phyloP scores from a whole-genome alignment of 2,329 filamentous ascomycete species.

The Teratosphaeria pseudoeucalypti region DNA sequence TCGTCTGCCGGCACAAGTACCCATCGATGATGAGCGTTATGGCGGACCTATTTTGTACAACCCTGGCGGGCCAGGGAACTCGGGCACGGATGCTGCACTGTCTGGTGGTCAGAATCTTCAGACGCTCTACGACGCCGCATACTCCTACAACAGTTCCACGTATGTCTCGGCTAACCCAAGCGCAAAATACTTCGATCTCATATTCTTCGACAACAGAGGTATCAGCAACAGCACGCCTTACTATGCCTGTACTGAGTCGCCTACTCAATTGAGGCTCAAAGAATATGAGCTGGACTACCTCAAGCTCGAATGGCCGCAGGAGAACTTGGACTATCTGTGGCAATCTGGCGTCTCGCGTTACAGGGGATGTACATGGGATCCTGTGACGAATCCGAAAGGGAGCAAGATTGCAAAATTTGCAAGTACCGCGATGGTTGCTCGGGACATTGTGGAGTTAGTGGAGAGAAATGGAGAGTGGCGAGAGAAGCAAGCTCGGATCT shows the following conservation, averaged over 20 bases:
- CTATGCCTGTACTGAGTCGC: neutral
- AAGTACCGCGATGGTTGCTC: constrained; percentile 37
- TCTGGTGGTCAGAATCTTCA: constrained; percentile 11
- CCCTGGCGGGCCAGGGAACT: constrained; percentile 34
- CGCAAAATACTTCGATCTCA: constrained; percentile 28
- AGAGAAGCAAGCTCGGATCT: constrained; percentile 13
- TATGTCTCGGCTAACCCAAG: neutral
- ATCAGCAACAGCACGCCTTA: constrained; percentile 10
- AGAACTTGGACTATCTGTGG: neutral
- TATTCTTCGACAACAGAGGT: constrained; percentile 33
- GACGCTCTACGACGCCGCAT: constrained; percentile 5
- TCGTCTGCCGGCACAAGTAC: constrained; percentile 33
- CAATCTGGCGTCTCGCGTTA: neutral
- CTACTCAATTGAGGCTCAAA: neutral
- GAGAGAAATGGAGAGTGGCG: constrained; percentile 30
- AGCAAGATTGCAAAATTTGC: constrained; percentile 31
- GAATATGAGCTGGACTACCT: neutral
- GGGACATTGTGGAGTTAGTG: constrained; percentile 41
- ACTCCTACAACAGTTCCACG: neutral
- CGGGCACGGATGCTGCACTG: constrained; percentile 26
- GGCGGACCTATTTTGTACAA: constrained; percentile 31
- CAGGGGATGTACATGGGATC: neutral
- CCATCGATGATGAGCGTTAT: constrained; percentile 28
- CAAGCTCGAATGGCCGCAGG: neutral
- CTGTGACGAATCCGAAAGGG: neutral